Evolutionary conservation across 1,284 basidiomycete species (phyloP), one percentile per base, ranked within the genome.

Genomic region (Cryptococcus sp.): DNA sequence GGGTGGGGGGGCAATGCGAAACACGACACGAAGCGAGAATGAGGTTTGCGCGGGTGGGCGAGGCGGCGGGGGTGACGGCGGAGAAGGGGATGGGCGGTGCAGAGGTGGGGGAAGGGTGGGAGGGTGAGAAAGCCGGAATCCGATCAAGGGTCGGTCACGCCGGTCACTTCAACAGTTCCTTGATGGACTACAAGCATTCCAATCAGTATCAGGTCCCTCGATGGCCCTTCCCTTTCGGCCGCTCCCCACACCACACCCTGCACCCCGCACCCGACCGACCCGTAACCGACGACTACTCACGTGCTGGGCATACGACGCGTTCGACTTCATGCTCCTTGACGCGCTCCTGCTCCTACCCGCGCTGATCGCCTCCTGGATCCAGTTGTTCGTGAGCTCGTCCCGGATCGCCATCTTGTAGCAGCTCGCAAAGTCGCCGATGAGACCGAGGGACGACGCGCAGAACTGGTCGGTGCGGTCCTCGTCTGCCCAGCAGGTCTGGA

Each of bases 341-440:
- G 78, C 76, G n/a, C 77, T 72, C 48, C 81, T 73, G 46, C 76
- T 77, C 51, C 81, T 69, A n/a, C 80, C 82, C 8, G 75, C 70
- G 62, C 89, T 83, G 69, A 98, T 81, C 62, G 91, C 87, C 18
- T 81, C 80, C 2, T 84, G 83, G 52, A 98, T 82, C 92, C 94
- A 97, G 40, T 87, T 85, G 43, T 84, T 80, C 47, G 91, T 81
- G 53, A 98, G 79, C 52, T 86, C 75, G 47, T 86, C 85, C 79
- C 91, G 90, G 73, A 96, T 83, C 67, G 92, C 83, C 36, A 87
- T 87, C 60, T 82, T 81, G 46, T 86, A 96, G 18, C 85, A 83
- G 69, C 93, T 90, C 1, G 92, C 94, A 45, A 98, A 81, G 72
- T 99, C 95, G 57, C 96, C 96, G 55, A 98, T 80, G 23, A 96